These are phyloP conservation scores for Chlorella sp. DNA, from an alignment of 139 green algal species.

Conservation along the genomic window DNA sequence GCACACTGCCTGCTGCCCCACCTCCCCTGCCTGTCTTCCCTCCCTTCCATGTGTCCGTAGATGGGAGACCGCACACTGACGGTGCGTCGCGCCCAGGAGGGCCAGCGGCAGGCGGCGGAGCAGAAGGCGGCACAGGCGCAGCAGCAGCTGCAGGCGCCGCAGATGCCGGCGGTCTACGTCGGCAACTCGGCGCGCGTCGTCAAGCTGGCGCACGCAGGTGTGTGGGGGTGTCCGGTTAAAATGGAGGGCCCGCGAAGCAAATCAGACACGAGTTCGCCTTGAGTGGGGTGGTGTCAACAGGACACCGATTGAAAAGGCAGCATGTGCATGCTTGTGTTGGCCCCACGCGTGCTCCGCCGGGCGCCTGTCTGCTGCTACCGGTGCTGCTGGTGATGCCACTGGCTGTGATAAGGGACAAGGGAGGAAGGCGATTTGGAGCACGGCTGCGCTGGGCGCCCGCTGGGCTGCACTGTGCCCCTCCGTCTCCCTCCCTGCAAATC, in stretches of 20 bases:
- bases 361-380: neutral
- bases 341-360: too few species aligned
- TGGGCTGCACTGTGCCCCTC: neutral
- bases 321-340: too few species aligned
- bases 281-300: too few species aligned
- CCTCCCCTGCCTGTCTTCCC: neutral
- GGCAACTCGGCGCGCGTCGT: constrained; percentile 29
- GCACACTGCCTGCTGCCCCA: constrained; percentile 64
- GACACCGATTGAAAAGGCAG: too few species aligned
- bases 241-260: too few species aligned
- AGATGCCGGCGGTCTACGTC: constrained; percentile 14
- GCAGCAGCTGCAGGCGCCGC: constrained; percentile 24
- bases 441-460: neutral
- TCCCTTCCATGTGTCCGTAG: neutral
- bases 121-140: constrained; percentile 21
- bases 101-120: neutral
- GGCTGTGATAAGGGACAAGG: too few species aligned
- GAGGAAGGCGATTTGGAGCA: too few species aligned
- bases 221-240: too few species aligned
- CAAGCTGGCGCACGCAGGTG: constrained; percentile 37
- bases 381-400: neutral
- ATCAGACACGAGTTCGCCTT: too few species aligned
- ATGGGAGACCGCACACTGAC: constrained; percentile 97
- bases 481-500: neutral
- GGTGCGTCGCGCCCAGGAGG: constrained; percentile 43